These are phyloP conservation scores for Xylaria intraflava DNA, from an alignment of 495 filamentous ascomycete genomes.

Conservation along the genomic window DNA sequence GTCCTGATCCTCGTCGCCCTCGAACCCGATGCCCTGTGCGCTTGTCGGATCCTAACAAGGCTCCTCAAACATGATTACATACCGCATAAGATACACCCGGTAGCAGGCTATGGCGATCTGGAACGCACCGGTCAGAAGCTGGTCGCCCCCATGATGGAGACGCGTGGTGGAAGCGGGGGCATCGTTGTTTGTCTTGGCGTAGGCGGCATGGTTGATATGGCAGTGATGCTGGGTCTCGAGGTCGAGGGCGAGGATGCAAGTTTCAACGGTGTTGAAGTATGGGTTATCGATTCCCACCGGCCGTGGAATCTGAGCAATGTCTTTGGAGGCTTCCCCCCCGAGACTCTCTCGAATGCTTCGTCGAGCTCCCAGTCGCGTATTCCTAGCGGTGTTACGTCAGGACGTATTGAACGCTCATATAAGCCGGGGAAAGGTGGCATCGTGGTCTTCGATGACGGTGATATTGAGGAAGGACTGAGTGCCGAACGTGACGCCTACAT, in stretches of 20 bases:
- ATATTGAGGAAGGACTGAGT: constrained; percentile 81
- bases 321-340: constrained; percentile 62
- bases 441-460: constrained; percentile 90
- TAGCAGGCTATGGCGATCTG: constrained; percentile 88
- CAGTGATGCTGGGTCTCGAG: constrained; percentile 61
- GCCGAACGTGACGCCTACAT: constrained; percentile 74
- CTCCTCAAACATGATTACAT: constrained; percentile 95
- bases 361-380: constrained; percentile 42
- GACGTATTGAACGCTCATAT: constrained; percentile 64
- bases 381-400: constrained; percentile 48
- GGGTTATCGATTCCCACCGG: constrained; percentile 84
- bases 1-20: constrained; percentile 91
- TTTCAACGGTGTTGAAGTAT: constrained; percentile 73
- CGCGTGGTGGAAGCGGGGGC: constrained; percentile 72
- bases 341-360: constrained; percentile 42
- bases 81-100: constrained; percentile 93
- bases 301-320: constrained; percentile 96
- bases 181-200: constrained; percentile 89
- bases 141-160: constrained; percentile 74
- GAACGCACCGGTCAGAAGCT: constrained; percentile 67
- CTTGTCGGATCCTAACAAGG: constrained; percentile 84
- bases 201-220: constrained; percentile 82
- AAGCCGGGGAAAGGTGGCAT: constrained; percentile 74
- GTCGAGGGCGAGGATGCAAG: constrained; percentile 53
- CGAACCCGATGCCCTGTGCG: constrained; percentile 92